phyloP scores from a whole-genome alignment of 2,329 filamentous ascomycete species.

The Trichophyton schoenleinii region DNA sequence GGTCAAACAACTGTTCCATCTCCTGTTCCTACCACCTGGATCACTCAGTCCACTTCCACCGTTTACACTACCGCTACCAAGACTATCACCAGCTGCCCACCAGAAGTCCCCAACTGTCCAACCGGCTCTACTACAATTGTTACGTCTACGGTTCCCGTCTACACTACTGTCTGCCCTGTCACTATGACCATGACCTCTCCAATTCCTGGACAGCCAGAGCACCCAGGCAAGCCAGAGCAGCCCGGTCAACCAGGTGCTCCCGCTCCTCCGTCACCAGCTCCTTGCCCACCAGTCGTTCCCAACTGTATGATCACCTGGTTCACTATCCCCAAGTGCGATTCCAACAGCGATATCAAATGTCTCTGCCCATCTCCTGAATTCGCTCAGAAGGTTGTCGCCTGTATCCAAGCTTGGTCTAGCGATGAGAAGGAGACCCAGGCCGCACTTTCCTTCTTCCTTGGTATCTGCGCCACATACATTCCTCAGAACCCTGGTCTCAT shows the following conservation, averaged over 20 bases:
- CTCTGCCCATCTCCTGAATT: conserved; percentile 74
- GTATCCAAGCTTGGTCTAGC: conserved; percentile 64
- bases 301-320: conserved; percentile 89
- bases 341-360: conserved; percentile 72
- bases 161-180: conserved; percentile 48
- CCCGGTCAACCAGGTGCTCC: background rate
- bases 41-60: conserved; percentile 24
- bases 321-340: conserved; percentile 55
- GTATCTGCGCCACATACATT: conserved; percentile 70
- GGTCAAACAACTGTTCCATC: background rate
- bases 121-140: conserved; percentile 37
- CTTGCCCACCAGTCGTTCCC: conserved; percentile 60
- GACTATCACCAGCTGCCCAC: conserved; percentile 31
- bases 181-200: conserved; percentile 13
- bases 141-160: conserved; percentile 44
- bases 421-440: conserved; percentile 53
- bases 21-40: conserved; percentile 7
- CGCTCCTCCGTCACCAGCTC: conserved; percentile 11
- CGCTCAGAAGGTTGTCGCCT: conserved; percentile 66
- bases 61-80: conserved; percentile 26
- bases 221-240: background rate
- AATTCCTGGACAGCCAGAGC: background rate
- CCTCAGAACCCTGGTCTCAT: conserved; percentile 72
- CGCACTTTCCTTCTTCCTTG: conserved; percentile 74
- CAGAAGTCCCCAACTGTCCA: conserved; percentile 39